Evolutionary conservation across 176 grass and related monocot species (phyloP).

Genomic region (Carex scoparia): DNA sequence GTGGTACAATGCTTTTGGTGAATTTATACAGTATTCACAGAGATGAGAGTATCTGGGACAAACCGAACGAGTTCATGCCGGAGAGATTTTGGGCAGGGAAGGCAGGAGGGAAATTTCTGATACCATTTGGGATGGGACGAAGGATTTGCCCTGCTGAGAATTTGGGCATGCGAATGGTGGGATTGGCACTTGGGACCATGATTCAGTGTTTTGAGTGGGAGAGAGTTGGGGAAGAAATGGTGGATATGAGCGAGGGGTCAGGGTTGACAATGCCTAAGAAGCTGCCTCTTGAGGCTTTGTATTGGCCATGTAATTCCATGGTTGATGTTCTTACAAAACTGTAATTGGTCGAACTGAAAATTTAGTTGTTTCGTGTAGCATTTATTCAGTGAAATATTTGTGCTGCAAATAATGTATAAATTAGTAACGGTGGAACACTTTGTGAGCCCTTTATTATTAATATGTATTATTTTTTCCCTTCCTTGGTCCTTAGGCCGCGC

Average conservation of each 20-base stretch:
- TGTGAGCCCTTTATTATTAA: too few relatives aligned
- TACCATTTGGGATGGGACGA: conserved; percentile 38
- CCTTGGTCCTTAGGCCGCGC: too few relatives aligned
- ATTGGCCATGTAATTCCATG: conserved; percentile 14
- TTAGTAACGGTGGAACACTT: too few relatives aligned
- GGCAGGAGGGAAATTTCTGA: conserved; percentile 23
- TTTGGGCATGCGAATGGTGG: conserved; percentile 32
- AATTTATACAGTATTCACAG: conserved; percentile 51
- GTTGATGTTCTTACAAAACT: conserved; percentile 8
- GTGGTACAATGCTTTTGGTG: conserved; percentile 40
- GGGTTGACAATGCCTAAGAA: conserved; percentile 33
- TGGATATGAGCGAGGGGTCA: conserved; percentile 32
- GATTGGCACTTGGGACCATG: conserved; percentile 34
- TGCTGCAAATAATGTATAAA: neutral
- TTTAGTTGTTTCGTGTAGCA: neutral
- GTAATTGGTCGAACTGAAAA: neutral
- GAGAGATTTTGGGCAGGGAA: conserved; percentile 32
- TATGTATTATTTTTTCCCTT: too few relatives aligned
- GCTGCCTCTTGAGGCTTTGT: conserved; percentile 26
- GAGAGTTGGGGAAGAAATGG: conserved; percentile 3
- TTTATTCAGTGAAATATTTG: neutral
- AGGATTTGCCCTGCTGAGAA: conserved; percentile 23
- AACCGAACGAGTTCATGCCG: conserved; percentile 37
- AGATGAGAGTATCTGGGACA: conserved; percentile 24
- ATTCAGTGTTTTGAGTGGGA: conserved; percentile 40